Base-by-base conservation (phyloP, 2,329 filamentous ascomycete species). In the Botrytis galanthina region DNA sequence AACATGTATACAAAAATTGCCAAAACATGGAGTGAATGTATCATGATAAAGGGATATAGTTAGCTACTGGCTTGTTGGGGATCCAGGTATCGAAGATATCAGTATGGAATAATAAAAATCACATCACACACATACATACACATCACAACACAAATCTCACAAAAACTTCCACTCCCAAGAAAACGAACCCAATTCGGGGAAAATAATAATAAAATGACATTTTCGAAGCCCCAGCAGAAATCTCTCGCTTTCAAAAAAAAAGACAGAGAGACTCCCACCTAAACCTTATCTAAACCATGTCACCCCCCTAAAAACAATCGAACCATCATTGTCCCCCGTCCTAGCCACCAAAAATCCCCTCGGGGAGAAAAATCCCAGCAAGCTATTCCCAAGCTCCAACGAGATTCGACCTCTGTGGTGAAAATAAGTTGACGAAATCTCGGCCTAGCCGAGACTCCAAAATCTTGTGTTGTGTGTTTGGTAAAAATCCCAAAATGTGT, bases 281-380 rank as follows among this genome's bases (percentile, higher is more conserved):
- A 32, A 57, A 51, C 63, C 63, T 67, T 51, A 66, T 67, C 63
- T n/a, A 51, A 39, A 67, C n/a, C 22, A 67, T 51, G 22, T 16
- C 63, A 51, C n/a, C 63, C 63, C 63, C 44, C 32, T 10, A 35
- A 51, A 37, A 4, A 35, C 1, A 26, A 67, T 35, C 63, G 26
- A 37, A n/a, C 37, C 32, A 67, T 26, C 8, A 32, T 35, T 12
- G 44, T n/a, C 22, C 9, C 32, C 22, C 14, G 3, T n/a, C 14
- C 44, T 35, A n/a, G 22, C 22, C 7, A 22, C 18, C 20, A 29
- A 26, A 26, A 39, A 61, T 61, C 20, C 4, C 12, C 35, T n/a
- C 32, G 16, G 2, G 14, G 14, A 66, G 48, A 18, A 51, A 51
- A 8, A 51, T 51, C 35, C 44, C 3, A 37, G 44, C 44, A 10